Base-by-base conservation (phyloP, 2,329 filamentous ascomycete species). In the Ophiostoma perfectum region DNA sequence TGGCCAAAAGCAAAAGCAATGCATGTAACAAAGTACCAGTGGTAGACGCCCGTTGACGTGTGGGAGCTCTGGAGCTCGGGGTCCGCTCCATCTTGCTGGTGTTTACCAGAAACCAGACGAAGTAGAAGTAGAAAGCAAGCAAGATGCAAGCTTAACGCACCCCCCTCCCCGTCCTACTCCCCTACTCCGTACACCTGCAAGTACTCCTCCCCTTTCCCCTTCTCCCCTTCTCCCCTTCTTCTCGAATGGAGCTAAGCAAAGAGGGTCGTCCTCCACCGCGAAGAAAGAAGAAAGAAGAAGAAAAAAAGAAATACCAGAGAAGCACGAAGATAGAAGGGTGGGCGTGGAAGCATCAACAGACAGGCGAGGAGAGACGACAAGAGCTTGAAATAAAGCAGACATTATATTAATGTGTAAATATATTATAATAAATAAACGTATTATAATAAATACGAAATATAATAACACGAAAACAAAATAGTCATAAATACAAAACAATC, bases 291-390 rank as follows among this genome's bases (percentile, higher is more conserved):
- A 8, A 49, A 18, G 27, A 63, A 45, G 11, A 62, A 62, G 47
- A 14, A 62, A 12, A 41, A n/a, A 41, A 62, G 0, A 39, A 11
- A n/a, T 12, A 60, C 6, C 12, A 16, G 7, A 14, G 12, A 39
- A 55, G 18, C 5, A 55, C 18, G 16, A 8, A 27, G n/a, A n/a
- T 12, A 65, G 16, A 42, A 42, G 64, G 45, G 45, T 16, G 49
- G 47, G 36, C 16, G 65, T 41, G 36, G 8, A 52, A 55, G 65
- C 44, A 65, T 55, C 60, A 63, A 63, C 39, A 52, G 12, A 18
- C 49, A 52, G 36, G 11, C 58, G 12, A 62, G 14, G 38, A 27
- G 27, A 27, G 27, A 27, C 27, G 27, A 27, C 27, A 27, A 27
- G 14, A 39, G 16, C 49, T 55, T 55, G 49, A 55, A 55, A 27